phyloP scores from a whole-genome alignment of 768 basidiomycete species.

The Hemileccinum rubropunctum region DNA sequence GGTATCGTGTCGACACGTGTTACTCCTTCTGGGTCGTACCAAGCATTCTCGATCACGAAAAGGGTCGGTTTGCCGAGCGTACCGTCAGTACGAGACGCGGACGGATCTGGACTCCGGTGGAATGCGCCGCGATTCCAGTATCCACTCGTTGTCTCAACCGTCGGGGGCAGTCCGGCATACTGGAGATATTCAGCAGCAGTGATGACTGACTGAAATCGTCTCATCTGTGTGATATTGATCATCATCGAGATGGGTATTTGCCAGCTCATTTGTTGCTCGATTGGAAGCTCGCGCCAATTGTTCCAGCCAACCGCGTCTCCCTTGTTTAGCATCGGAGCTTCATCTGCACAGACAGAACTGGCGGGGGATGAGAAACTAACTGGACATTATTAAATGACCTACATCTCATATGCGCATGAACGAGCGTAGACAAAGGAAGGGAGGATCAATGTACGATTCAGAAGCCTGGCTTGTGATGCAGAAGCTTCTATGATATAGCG shows the following conservation, averaged over 20 bases:
- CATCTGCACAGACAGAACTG: conserved; percentile 36
- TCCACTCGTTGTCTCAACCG: conserved; percentile 36
- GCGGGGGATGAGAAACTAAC: neutral
- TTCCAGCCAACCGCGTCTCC: conserved; percentile 39
- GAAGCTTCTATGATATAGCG: conserved; percentile 45
- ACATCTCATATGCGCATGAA: conserved; percentile 40
- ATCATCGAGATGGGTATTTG: conserved; percentile 33
- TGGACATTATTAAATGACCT: conserved; percentile 6
- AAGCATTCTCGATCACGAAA: conserved; percentile 37
- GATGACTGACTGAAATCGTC: conserved; percentile 34
- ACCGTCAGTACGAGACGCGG: conserved; percentile 13
- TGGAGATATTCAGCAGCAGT: conserved; percentile 39
- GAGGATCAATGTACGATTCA: conserved; percentile 41
- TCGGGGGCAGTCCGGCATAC: conserved; percentile 31
- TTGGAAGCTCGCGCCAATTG: conserved; percentile 37
- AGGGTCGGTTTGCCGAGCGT: conserved; percentile 20
- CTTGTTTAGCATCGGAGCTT: conserved; percentile 41
- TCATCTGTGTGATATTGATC: conserved; percentile 40
- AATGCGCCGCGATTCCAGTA: conserved; percentile 35
- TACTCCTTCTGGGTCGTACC: conserved; percentile 37
- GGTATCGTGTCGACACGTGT: conserved; percentile 37
- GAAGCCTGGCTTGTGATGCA: conserved; percentile 35
- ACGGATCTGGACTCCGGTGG: conserved; percentile 18
- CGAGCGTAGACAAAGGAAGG: conserved; percentile 45
- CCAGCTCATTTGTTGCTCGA: conserved; percentile 32